phyloP scores from a whole-genome alignment of 2,329 filamentous ascomycete genomes.

The Ophiosphaerella narmari region DNA sequence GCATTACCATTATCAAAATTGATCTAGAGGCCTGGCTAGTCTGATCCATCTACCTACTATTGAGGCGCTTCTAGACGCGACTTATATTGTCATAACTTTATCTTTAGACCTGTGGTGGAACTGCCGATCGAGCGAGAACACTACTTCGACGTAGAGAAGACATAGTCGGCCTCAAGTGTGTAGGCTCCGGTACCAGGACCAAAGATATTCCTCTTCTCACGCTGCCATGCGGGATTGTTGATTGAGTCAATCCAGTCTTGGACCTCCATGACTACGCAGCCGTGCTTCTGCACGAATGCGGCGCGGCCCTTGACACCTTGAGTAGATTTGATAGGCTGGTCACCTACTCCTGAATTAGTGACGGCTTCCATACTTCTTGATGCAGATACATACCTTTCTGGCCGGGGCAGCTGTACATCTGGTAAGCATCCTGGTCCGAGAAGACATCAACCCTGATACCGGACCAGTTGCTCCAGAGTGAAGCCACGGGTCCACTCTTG shows the following conservation, averaged over 20 bases:
- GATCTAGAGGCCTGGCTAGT: slow-evolving; percentile 4
- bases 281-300: slow-evolving; percentile 72
- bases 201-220: slow-evolving; percentile 59
- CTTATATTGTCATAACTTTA: too few relatives aligned
- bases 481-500: slow-evolving; percentile 62
- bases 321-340: slow-evolving; percentile 68
- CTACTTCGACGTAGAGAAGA: slow-evolving; percentile 45
- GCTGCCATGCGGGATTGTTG: slow-evolving; percentile 87
- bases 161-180: slow-evolving; percentile 51
- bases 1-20: slow-evolving; percentile 14
- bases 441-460: slow-evolving; percentile 83
- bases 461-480: slow-evolving; percentile 72
- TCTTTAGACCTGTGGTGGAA: too few relatives aligned
- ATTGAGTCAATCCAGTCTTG: slow-evolving; percentile 94
- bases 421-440: slow-evolving; percentile 83
- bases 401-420: slow-evolving; percentile 82
- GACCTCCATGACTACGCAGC: slow-evolving; percentile 88
- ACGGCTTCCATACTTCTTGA: neutral
- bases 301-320: slow-evolving; percentile 68
- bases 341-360: slow-evolving; percentile 38
- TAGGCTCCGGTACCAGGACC: slow-evolving; percentile 51
- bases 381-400: slow-evolving; percentile 63
- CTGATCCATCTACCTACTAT: neutral
- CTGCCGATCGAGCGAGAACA: neutral
- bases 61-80: neutral